phyloP scores from a whole-genome alignment of 83 land plant genomes.

The Picea abies region DNA sequence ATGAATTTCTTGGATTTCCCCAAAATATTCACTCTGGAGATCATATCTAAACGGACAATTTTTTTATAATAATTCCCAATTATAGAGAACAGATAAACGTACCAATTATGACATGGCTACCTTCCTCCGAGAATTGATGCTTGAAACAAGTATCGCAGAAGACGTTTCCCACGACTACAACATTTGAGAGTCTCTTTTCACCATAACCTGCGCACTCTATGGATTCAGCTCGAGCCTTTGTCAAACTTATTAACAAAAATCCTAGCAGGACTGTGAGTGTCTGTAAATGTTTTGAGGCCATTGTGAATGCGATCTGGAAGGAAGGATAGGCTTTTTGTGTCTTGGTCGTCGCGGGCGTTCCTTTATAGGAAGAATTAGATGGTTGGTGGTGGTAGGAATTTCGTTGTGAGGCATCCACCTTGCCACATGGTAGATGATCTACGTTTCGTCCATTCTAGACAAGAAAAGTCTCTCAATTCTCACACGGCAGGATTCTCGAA shows the following conservation, averaged over 20 bases:
- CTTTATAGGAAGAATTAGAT: too few relatives aligned
- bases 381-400: too few relatives aligned
- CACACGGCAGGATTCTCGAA: too few relatives aligned
- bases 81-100: neutral
- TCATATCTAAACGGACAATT: too few relatives aligned
- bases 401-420: too few relatives aligned
- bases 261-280: neutral
- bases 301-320: neutral
- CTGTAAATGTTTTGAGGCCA: neutral
- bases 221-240: neutral
- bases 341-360: too few relatives aligned
- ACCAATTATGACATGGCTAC: neutral
- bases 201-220: neutral
- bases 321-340: too few relatives aligned
- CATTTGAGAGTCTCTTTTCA: constrained; percentile 1
- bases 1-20: too few relatives aligned
- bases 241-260: neutral
- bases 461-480: too few relatives aligned
- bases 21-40: fast-evolving
- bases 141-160: neutral
- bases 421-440: too few relatives aligned
- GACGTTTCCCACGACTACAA: neutral
- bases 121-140: neutral
- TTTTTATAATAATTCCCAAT: too few relatives aligned
- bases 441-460: too few relatives aligned